phyloP scores from a whole-genome alignment of 1,139 yeast genomes.

The Candida sp. region DNA sequence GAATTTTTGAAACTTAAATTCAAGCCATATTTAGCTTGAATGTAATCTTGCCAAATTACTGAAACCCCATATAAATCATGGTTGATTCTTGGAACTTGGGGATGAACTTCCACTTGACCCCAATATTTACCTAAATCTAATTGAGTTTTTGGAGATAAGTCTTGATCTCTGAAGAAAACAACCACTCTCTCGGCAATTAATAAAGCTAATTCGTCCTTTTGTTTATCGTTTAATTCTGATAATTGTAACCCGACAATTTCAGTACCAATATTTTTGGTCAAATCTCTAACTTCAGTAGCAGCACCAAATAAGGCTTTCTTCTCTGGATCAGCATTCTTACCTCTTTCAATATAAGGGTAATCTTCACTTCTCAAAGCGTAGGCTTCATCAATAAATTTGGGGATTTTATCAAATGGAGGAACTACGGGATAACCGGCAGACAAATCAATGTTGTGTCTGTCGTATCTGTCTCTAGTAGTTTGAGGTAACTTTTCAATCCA shows the following conservation, averaged over 20 bases:
- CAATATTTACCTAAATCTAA: constrained; percentile 40
- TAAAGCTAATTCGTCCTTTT: constrained; percentile 48
- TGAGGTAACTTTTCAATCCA: constrained; percentile 3
- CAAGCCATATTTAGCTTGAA: constrained; percentile 18
- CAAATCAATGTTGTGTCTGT: constrained; percentile 26
- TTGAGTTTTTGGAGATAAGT: constrained; percentile 42
- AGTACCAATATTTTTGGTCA: constrained; percentile 52
- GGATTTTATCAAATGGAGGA: constrained; percentile 28
- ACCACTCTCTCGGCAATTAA: constrained; percentile 42
- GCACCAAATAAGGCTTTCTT: constrained; percentile 52
- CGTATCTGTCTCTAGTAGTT: constrained; percentile 19
- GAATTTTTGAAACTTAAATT: constrained; percentile 26
- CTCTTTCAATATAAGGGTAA: constrained; percentile 43
- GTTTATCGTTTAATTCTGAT: constrained; percentile 44
- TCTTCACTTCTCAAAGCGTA: constrained; percentile 37
- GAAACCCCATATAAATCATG: constrained; percentile 33
- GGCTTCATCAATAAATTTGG: constrained; percentile 54
- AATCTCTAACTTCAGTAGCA: constrained; percentile 43
- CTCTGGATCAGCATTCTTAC: constrained; percentile 49
- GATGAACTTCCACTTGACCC: constrained; percentile 43
- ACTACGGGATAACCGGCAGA: constrained; percentile 29
- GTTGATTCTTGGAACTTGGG: constrained; percentile 36
- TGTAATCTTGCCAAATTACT: constrained; percentile 52
- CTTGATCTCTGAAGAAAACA: constrained; percentile 42
- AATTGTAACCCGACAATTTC: constrained; percentile 54